Evolutionary conservation across 169 alveolate genomes (phyloP).

Genomic region (Plasmodium knowlesi): DNA sequence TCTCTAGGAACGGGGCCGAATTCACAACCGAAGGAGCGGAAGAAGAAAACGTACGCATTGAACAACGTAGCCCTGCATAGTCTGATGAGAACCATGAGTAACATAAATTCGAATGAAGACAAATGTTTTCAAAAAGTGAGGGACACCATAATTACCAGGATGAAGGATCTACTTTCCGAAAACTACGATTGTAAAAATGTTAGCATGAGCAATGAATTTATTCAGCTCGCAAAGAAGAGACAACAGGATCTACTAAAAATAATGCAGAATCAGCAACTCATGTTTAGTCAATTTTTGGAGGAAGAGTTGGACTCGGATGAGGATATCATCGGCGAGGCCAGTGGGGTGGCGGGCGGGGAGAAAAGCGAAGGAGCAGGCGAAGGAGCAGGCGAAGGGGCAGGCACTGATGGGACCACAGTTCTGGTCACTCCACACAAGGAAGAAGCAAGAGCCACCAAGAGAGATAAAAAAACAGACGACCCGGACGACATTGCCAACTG

Average conservation of each 20-base stretch:
- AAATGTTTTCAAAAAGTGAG: constrained; percentile 45
- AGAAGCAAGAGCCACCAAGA: background rate
- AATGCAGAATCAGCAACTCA: constrained; percentile 57
- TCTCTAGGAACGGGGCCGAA: background rate
- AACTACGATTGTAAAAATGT: constrained; percentile 52
- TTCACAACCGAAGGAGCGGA: background rate
- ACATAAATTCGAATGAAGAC: constrained; percentile 44
- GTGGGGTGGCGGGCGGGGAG: background rate
- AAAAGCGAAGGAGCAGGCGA: background rate
- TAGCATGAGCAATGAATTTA: constrained; percentile 19
- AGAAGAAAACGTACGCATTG: background rate
- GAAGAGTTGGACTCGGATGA: constrained; percentile 35
- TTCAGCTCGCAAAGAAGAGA: constrained; percentile 35
- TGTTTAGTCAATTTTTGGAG: constrained; percentile 38
- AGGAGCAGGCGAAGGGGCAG: background rate
- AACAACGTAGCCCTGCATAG: background rate
- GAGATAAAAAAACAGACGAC: background rate
- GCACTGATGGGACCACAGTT: background rate
- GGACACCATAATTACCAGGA: constrained; percentile 11
- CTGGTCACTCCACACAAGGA: background rate
- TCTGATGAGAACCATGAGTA: constrained; percentile 31
- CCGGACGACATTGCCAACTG: background rate
- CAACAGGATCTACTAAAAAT: constrained; percentile 46
- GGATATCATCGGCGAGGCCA: background rate
- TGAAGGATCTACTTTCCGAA: constrained; percentile 29